Base-by-base conservation (phyloP, 2,329 filamentous ascomycete species). In the Colletotrichum melonis region DNA sequence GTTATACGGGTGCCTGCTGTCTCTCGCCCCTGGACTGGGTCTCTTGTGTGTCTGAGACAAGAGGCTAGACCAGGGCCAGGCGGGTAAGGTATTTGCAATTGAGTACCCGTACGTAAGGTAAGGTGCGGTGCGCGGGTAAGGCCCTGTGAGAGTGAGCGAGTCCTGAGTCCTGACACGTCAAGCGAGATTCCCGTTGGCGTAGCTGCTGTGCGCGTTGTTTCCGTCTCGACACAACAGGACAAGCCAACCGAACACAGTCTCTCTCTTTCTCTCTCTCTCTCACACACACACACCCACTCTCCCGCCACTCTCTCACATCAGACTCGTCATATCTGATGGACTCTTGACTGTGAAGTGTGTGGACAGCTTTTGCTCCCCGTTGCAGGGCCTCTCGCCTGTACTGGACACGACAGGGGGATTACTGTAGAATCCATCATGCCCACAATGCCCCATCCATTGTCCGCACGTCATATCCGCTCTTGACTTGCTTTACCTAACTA, bases 1-100 rank as follows among this genome's bases (percentile, higher is more conserved):
- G 68, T 70, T 70, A 67, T 60, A 60, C 63, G 42, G 55, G n/a
- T 67, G 68, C 68, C 55, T 70, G 68, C 63, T 59, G 68, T 70
- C 55, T 67, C 55, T 55, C 35, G 42, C 42, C 68, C 63, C 68
- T 60, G 63, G 22, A 52, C 63, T 42, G 42, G 22, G 59, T 63
- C 42, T n/a, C 42, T 32, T 32, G 28, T 46, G 14, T 63, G 68
- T 70, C 68, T 67, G 55, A 67, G 68, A 70, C 68, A 70, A 24
- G 32, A 49, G n/a, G 32, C 55, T 59, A 66, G 67, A 54, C 55
- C 55, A 67, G 63, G 68, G 30, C 68, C 16, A 70, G 63, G 68
- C 63, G 42, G 55, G 42, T 66, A 70, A 59, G 68, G 42, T 67
- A 67, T 67, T 70, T 70, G 68, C 68, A 70, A 60, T 59, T 60